phyloP scores from a whole-genome alignment of 2,329 filamentous ascomycete species.

The Phoma sp. region DNA sequence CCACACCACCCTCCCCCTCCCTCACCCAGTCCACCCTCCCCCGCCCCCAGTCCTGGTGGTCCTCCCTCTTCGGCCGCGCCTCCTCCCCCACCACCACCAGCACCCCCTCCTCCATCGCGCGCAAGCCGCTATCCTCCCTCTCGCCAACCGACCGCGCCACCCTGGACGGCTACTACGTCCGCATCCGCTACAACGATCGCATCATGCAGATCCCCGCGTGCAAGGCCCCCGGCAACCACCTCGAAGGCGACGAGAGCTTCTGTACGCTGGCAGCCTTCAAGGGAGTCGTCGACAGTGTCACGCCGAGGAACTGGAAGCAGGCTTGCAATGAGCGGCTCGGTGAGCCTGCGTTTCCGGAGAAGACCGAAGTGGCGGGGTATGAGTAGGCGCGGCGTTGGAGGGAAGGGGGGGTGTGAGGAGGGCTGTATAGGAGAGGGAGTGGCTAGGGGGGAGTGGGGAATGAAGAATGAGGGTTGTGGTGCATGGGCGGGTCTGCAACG shows the following conservation, averaged over 20 bases:
- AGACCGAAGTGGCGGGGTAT: conserved; percentile 42
- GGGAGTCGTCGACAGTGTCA: conserved; percentile 86
- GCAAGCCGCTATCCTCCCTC: conserved; percentile 65
- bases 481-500: too few relatives aligned
- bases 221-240: conserved; percentile 75
- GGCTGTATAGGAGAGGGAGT: too few relatives aligned
- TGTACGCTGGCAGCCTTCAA: conserved; percentile 95
- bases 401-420: neutral
- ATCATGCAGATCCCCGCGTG: conserved; percentile 85
- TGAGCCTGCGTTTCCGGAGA: conserved; percentile 57
- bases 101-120: conserved; percentile 56
- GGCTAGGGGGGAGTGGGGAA: too few relatives aligned
- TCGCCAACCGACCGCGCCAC: conserved; percentile 62
- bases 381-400: conserved; percentile 15
- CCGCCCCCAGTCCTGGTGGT: conserved; percentile 45
- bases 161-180: conserved; percentile 81
- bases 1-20: conserved; percentile 6
- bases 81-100: conserved; percentile 16
- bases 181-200: conserved; percentile 88
- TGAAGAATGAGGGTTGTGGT: too few relatives aligned
- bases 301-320: conserved; percentile 76
- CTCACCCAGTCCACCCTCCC: conserved; percentile 9
- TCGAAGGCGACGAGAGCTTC: conserved; percentile 84
- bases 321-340: conserved; percentile 67
- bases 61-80: conserved; percentile 41